Evolutionary conservation across 768 basidiomycete genomes (phyloP), one percentile per base, ranked within the genome.

Genomic region (Boletus coccyginus): DNA sequence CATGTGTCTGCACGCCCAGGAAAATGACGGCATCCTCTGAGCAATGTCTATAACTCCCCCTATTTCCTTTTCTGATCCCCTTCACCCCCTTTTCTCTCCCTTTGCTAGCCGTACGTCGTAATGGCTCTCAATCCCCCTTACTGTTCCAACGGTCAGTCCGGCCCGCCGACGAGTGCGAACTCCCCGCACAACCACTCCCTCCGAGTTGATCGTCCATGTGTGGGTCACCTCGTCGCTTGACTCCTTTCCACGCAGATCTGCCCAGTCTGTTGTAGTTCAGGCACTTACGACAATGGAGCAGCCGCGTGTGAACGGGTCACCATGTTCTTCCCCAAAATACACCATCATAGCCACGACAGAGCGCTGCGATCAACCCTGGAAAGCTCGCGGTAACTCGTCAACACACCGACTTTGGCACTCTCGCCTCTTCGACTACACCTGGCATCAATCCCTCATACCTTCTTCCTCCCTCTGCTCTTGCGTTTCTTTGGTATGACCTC

Each of bases 221-320:
- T 56, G 51, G 57, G 41, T 45, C 58, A 46, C 52, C 32, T 32
- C 21, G 21, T 21, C 21, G 21, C 21, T 21, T 21, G 21, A 21
- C 27, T 9, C 2, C 21, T 17, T 57, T 11, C 48, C 39, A 35
- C 17, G 31, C 32, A 12, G 11, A 27, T 39, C 51, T 48, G 36
- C 36, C 49, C 21, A 2, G 21, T 21, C 21, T 21, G 21, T 21
- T 21, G 27, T 27, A 27, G 27, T 27, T 50, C 59, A 67, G 58
- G 65, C 56, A 65, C 44, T 66, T 64, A 64, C 65, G 65, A 53
- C 52, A 66, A n/a, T 53, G 38, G 19, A 49, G 43, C 12, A 46
- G 40, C 50, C 40, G 47, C 62, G 55, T 62, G 60, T 52, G 65
- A 67, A 33, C 32, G 21, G 7, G 17, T 12, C 52, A n/a, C 19